These are phyloP conservation scores for Solanum neorickii DNA, from an alignment of 257 asterid genomes.

Conservation along the genomic window DNA sequence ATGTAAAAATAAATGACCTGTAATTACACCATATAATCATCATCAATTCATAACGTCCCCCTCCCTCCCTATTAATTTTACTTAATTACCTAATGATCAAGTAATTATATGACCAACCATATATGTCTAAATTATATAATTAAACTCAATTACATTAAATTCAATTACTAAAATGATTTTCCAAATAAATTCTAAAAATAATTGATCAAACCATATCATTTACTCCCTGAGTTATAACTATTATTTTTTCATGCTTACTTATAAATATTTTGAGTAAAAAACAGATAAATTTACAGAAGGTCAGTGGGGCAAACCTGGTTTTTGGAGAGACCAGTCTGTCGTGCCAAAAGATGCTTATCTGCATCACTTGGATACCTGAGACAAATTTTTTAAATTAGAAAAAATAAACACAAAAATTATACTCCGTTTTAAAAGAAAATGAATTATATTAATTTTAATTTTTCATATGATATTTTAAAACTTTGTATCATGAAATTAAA, in stretches of 20 bases:
- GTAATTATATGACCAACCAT: too few species aligned
- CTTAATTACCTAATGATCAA: too few species aligned
- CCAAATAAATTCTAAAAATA: neutral
- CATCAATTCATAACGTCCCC: too few species aligned
- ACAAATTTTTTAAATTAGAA: neutral
- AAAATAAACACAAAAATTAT: conserved; percentile 38
- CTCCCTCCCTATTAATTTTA: too few species aligned
- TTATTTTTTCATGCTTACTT: neutral
- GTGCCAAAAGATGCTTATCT: conserved; percentile 92
- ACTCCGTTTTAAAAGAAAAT: neutral
- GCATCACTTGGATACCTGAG: conserved; percentile 99
- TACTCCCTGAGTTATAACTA: neutral
- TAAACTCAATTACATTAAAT: too few species aligned
- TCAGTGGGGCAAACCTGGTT: conserved; percentile 46
- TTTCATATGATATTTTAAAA: too few species aligned
- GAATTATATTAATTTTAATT: neutral
- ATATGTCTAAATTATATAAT: too few species aligned
- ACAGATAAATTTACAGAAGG: neutral
- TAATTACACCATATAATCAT: too few species aligned
- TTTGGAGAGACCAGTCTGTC: conserved; percentile 97
- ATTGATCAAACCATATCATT: neutral
- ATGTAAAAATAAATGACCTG: too few species aligned
- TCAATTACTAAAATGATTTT: too few species aligned
- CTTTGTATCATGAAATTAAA: too few species aligned
- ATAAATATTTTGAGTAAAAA: neutral